These are phyloP conservation scores for Emergomyces pasteurianus DNA, from an alignment of 2,329 filamentous ascomycete species.

Conservation along the genomic window DNA sequence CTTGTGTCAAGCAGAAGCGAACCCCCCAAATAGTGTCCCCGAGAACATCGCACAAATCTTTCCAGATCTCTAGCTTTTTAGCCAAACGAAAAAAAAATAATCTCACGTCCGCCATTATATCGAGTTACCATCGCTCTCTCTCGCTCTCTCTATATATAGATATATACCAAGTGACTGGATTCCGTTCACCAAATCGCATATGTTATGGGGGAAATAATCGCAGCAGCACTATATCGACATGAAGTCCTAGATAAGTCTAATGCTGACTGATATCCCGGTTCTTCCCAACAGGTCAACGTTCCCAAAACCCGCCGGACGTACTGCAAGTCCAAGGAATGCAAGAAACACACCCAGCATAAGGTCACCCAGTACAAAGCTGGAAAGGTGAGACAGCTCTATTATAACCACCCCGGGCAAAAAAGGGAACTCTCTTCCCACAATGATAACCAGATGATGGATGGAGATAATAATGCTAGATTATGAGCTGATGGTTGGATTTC, in stretches of 20 bases:
- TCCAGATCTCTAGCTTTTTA: neutral
- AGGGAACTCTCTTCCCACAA: no score
- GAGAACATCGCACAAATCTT: neutral
- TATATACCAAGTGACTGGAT: neutral
- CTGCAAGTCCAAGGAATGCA: conserved; percentile 93
- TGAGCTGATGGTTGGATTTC: neutral
- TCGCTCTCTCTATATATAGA: no score
- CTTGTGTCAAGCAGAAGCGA: neutral
- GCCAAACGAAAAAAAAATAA: neutral
- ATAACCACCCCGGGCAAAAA: no score
- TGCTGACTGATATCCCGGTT: conserved; percentile 1
- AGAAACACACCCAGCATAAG: conserved; percentile 85
- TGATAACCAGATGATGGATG: neutral
- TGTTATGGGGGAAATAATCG: neutral
- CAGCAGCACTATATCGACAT: neutral
- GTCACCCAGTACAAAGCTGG: conserved; percentile 96
- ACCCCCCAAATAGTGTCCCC: neutral
- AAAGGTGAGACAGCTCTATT: conserved; percentile 54
- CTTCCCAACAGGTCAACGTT: conserved; percentile 69
- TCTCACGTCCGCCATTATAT: no score
- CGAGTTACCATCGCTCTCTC: neutral
- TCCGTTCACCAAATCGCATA: no score
- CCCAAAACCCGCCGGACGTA: conserved; percentile 96
- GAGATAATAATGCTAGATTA: neutral
- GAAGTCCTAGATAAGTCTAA: neutral